Percentiles rank a stretch among this genome's conserved stretches.
phyloP scores from a whole-genome alignment of 768 basidiomycete genomes.

The Tulasnella calospora region DNA sequence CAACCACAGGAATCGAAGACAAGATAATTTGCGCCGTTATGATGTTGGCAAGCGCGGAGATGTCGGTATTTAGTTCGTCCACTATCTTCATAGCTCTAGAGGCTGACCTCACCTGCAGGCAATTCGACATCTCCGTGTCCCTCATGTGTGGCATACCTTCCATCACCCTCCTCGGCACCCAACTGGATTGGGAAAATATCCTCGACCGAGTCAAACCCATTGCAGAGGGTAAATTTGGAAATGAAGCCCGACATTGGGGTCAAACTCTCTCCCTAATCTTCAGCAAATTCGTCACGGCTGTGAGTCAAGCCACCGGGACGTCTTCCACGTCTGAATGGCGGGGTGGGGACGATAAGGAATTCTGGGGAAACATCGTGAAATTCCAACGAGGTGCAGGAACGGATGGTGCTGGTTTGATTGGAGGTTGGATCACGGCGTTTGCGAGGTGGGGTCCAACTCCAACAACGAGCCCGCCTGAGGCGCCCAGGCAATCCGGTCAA shows the following conservation, averaged over 20 bases:
- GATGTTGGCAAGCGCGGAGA: not conserved
- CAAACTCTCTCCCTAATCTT: not conserved
- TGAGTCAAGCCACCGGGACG: not conserved
- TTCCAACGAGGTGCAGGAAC: not conserved
- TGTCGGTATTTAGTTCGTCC: not conserved
- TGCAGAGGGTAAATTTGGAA: not conserved
- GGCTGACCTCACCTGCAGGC: not conserved
- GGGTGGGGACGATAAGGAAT: not conserved
- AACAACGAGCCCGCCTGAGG: no score
- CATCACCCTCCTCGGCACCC: conserved; percentile 18
- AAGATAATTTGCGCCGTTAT: conserved; percentile 8
- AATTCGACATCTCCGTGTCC: conserved; percentile 2
- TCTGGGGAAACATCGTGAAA: not conserved
- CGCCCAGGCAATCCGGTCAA: not conserved
- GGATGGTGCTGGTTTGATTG: not conserved
- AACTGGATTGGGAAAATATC: conserved; percentile 10
- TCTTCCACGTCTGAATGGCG: not conserved
- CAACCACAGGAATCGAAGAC: conserved; percentile 13
- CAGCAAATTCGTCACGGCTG: not conserved
- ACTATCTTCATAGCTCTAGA: not conserved
- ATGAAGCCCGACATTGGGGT: conserved; percentile 1
- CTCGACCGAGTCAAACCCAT: conserved; percentile 3
- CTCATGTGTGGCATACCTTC: conserved; percentile 26
- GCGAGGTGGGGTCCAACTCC: not conserved
- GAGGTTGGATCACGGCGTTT: conserved; percentile 14